Conservation (phyloP, 148 eudicot species). For the Pouteria glomerata region DNA sequence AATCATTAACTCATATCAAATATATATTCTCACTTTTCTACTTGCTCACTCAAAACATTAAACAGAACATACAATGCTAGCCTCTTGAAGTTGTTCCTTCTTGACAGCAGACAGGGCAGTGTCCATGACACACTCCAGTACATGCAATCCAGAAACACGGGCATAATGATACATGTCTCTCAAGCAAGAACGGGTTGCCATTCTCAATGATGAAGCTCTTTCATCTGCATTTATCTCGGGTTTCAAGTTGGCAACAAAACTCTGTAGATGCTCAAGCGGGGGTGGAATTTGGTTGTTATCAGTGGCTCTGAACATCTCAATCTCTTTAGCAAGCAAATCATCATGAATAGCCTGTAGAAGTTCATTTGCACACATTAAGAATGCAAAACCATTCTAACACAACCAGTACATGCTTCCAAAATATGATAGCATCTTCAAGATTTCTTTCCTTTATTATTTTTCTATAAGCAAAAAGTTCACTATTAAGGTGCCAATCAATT, state of each 20-base stretch:
- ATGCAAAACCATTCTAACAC: not conserved
- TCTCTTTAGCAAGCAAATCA: slow-evolving; percentile 58
- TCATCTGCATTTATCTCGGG: slow-evolving; percentile 28
- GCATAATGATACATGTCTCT: slow-evolving; percentile 87
- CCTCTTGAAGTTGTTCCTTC: slow-evolving; percentile 74
- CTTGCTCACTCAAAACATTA: slow-evolving; percentile 7
- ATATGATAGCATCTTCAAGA: not conserved
- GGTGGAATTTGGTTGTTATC: slow-evolving; percentile 47
- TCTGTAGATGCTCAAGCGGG: slow-evolving; percentile 59
- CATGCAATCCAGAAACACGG: slow-evolving; percentile 86
- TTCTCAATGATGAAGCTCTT: slow-evolving; percentile 28
- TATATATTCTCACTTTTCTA: not conserved
- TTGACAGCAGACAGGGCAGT: slow-evolving; percentile 71
- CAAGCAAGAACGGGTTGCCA: slow-evolving; percentile 53
- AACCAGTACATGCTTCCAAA: not conserved
- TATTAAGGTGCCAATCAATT: too few species aligned
- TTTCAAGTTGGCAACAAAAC: slow-evolving; percentile 30
- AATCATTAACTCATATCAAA: not conserved
- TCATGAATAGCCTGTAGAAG: slow-evolving; percentile 70
- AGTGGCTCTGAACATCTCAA: slow-evolving; percentile 42
- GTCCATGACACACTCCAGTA: slow-evolving; percentile 73
- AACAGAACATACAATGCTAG: slow-evolving; percentile 55
- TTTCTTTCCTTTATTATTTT: not conserved
- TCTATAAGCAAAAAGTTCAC: not conserved
- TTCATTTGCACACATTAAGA: not conserved